These are phyloP conservation scores for Cyathus striatus DNA, from an alignment of 768 basidiomycete species.

Conservation along the genomic window DNA sequence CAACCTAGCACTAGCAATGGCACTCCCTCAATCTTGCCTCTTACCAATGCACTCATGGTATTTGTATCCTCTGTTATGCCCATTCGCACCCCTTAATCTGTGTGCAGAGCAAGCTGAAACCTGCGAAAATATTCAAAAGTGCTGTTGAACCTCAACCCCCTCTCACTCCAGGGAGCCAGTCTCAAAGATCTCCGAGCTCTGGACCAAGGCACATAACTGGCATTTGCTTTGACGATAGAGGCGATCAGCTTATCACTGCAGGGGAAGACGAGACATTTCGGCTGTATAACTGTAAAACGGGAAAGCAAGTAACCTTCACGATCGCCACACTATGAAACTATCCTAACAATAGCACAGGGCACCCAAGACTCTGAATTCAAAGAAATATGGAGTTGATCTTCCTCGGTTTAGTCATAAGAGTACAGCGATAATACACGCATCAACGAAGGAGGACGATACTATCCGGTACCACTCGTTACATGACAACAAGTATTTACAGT, in stretches of 20 bases:
- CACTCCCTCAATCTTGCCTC: slow-evolving; percentile 30
- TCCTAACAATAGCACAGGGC: slow-evolving; percentile 40
- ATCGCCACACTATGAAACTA: slow-evolving; percentile 9
- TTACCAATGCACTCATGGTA: slow-evolving; percentile 53
- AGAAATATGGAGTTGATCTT: slow-evolving; percentile 95
- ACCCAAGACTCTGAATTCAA: slow-evolving; percentile 77
- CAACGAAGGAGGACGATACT: slow-evolving; percentile 93
- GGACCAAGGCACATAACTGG: slow-evolving; percentile 78
- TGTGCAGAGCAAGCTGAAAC: slow-evolving; percentile 70
- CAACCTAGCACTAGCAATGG: slow-evolving; percentile 33
- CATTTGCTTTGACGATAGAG: slow-evolving; percentile 86
- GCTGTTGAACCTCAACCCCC: slow-evolving; percentile 62
- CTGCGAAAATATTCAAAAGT: slow-evolving; percentile 82
- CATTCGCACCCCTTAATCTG: slow-evolving; percentile 3
- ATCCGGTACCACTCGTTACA: slow-evolving; percentile 93
- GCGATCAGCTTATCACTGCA: slow-evolving; percentile 81
- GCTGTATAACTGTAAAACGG: slow-evolving; percentile 82
- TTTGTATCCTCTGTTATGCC: slow-evolving; percentile 2
- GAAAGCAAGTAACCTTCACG: slow-evolving; percentile 71
- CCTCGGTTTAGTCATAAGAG: slow-evolving; percentile 94
- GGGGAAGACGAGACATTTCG: slow-evolving; percentile 92
- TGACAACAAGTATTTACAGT: slow-evolving; percentile 93
- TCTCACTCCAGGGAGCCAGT: slow-evolving; percentile 31
- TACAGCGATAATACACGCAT: slow-evolving; percentile 80
- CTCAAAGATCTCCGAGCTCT: slow-evolving; percentile 30